Conservation (phyloP, 495 filamentous ascomycete species). For the Pseudoneurospora amorphoporcata region DNA sequence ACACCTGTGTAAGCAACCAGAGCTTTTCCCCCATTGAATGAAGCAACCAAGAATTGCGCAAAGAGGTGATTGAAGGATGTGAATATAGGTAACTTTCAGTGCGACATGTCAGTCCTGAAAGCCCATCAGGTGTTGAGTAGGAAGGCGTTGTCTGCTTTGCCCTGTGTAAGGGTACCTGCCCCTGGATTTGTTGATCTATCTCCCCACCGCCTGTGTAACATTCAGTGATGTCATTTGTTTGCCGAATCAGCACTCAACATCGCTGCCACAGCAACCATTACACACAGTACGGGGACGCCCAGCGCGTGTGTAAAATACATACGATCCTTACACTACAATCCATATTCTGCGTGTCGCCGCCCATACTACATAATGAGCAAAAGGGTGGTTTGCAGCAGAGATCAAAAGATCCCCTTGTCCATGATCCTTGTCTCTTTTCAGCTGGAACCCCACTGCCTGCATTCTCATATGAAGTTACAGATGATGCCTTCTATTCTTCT, state of each 20-base stretch:
- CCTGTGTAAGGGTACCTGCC: not conserved
- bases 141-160: not conserved
- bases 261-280: not conserved
- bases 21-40: not conserved
- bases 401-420: not conserved
- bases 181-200: not conserved
- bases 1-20: not conserved
- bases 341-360: not conserved
- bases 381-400: not conserved
- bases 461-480: not conserved
- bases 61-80: not conserved
- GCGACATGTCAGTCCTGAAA: not conserved
- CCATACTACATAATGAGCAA: not conserved
- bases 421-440: not conserved
- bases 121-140: not conserved
- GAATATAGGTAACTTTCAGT: not conserved
- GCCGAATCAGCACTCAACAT: slow-evolving; percentile 7
- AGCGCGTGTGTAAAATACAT: not conserved
- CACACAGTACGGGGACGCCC: not conserved
- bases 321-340: not conserved
- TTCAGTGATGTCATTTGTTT: slow-evolving; percentile 11
- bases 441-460: not conserved
- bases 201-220: not conserved
- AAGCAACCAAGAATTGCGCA: not conserved
- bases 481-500: not conserved